phyloP scores from a whole-genome alignment of 2,329 filamentous ascomycete genomes.

The Aspergillus niger region DNA sequence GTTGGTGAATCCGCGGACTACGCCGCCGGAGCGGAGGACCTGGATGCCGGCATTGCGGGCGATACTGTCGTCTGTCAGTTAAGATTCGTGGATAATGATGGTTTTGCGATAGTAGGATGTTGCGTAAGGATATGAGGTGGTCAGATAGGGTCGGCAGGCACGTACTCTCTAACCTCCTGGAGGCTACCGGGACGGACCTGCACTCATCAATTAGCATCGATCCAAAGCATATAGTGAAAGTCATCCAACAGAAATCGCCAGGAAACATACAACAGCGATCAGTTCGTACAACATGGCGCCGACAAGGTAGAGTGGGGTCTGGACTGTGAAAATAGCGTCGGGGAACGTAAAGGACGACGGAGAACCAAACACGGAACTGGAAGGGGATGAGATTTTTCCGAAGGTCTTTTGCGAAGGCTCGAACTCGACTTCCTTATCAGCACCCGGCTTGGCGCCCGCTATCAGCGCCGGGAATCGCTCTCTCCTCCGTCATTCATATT shows the following conservation, averaged over 20 bases:
- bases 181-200: constrained; percentile 92
- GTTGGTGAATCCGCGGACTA: constrained; percentile 89
- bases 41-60: constrained; percentile 80
- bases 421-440: constrained; percentile 26
- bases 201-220: constrained; percentile 12
- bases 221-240: not conserved
- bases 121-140: constrained; percentile 7
- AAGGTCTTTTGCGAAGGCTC: constrained; percentile 1
- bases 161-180: constrained; percentile 91
- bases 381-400: constrained; percentile 26
- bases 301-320: constrained; percentile 15
- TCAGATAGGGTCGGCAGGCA: constrained; percentile 26
- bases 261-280: constrained; percentile 78
- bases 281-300: constrained; percentile 89
- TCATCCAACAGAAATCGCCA: not conserved
- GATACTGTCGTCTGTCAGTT: constrained; percentile 61
- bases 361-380: constrained; percentile 9
- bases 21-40: constrained; percentile 80
- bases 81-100: not conserved
- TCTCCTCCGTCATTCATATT: constrained; percentile 29
- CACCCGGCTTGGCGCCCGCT: constrained; percentile 28
- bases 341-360: constrained; percentile 4
- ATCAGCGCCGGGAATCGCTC: constrained; percentile 27
- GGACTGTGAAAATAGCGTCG: constrained; percentile 22
- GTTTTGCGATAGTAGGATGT: not conserved